Percentiles rank a stretch among this genome's conserved stretches.
Evolutionary conservation across 2,329 filamentous ascomycete genomes (phyloP).

Genomic region (Fusarium xylarioides): DNA sequence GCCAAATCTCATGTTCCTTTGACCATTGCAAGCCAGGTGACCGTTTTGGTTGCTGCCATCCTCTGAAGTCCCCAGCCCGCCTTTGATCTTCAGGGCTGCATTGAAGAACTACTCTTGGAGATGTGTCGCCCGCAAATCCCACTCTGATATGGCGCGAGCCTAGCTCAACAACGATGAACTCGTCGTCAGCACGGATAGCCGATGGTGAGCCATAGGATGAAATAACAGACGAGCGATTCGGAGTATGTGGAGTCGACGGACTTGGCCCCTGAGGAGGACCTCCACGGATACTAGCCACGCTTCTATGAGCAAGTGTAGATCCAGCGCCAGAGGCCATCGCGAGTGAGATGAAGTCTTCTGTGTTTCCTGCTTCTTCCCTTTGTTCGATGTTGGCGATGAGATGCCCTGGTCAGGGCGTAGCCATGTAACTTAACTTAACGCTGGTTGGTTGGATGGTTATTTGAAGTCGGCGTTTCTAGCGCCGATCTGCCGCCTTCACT

Average conservation of each 20-base stretch:
- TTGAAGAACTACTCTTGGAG: constrained; percentile 74
- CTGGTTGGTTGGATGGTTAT: constrained; percentile 36
- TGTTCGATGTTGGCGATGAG: constrained; percentile 22
- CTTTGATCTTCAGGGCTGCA: constrained; percentile 81
- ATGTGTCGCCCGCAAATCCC: constrained; percentile 86
- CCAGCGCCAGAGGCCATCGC: constrained; percentile 57
- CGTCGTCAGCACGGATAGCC: constrained; percentile 78
- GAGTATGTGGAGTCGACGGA: constrained; percentile 68
- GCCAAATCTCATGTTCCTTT: constrained; percentile 78
- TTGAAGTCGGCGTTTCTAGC: constrained; percentile 36
- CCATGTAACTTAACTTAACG: constrained; percentile 28
- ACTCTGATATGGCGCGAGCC: constrained; percentile 81
- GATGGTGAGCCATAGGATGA: constrained; percentile 68
- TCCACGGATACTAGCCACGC: constrained; percentile 65
- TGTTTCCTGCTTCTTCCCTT: background rate
- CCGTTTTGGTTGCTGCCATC: constrained; percentile 66
- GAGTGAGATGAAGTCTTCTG: background rate
- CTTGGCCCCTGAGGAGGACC: constrained; percentile 48
- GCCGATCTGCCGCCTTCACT: constrained; percentile 41
- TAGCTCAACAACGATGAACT: constrained; percentile 83
- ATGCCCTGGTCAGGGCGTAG: constrained; percentile 20
- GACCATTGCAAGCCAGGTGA: constrained; percentile 66
- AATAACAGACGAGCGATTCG: constrained; percentile 61
- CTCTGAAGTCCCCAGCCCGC: constrained; percentile 82
- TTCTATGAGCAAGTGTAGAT: constrained; percentile 63